phyloP scores from a whole-genome alignment of 352 stramenopile genomes.

The Globisporangium middletonii region DNA sequence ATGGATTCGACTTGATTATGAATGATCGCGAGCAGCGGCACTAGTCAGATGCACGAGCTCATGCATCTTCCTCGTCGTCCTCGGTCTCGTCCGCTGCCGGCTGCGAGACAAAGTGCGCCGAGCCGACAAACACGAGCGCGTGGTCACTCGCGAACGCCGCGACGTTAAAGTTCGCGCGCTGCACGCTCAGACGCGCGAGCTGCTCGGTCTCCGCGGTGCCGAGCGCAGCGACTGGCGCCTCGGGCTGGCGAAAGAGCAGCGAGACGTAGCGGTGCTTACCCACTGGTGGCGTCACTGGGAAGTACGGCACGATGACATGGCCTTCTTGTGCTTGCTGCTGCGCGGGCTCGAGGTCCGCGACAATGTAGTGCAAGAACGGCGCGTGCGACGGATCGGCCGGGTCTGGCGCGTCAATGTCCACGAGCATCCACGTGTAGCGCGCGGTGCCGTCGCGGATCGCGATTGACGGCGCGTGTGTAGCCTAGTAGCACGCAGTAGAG shows the following conservation, averaged over 20 bases:
- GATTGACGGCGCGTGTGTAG: slow-evolving; percentile 21
- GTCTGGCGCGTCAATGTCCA: slow-evolving; percentile 67
- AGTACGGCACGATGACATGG: slow-evolving; percentile 44
- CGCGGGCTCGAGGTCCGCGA: slow-evolving; percentile 20
- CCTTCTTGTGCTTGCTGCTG: slow-evolving; percentile 6
- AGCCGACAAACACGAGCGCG: slow-evolving; percentile 24
- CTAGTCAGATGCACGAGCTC: not conserved
- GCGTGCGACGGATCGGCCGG: slow-evolving; percentile 43
- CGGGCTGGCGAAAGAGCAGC: slow-evolving; percentile 35
- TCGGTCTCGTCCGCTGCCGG: slow-evolving; percentile 1
- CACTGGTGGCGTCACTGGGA: slow-evolving; percentile 40
- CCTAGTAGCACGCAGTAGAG: not conserved
- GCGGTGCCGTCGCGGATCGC: slow-evolving; percentile 17
- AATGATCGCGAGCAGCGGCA: not conserved
- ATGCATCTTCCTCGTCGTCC: too few relatives aligned
- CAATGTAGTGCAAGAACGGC: slow-evolving; percentile 69
- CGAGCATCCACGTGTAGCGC: slow-evolving; percentile 54
- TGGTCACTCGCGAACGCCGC: slow-evolving; percentile 26
- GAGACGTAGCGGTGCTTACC: slow-evolving; percentile 58
- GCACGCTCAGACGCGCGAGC: slow-evolving; percentile 18
- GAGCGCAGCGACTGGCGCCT: not conserved
- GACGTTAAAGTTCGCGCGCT: slow-evolving; percentile 48
- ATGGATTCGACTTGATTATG: not conserved
- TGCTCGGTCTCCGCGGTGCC: slow-evolving; percentile 1
- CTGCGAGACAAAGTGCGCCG: slow-evolving; percentile 40